Conservation (phyloP, 176 grass and related monocot species). For the Urochloa ruziziensis region DNA sequence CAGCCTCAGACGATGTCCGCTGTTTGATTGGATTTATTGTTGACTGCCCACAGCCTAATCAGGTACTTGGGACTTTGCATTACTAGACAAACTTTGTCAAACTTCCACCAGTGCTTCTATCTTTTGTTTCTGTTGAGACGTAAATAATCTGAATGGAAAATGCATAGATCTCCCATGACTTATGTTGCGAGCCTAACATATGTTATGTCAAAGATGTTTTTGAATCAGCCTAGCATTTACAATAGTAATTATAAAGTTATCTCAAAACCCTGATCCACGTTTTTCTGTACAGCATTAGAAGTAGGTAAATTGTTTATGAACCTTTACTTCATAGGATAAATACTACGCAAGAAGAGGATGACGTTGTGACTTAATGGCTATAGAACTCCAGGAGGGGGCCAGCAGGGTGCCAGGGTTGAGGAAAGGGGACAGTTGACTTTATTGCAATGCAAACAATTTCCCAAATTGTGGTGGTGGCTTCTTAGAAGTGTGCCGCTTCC, state of each 20-base stretch:
- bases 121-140: background rate
- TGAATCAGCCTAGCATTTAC: background rate
- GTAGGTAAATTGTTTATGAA: background rate
- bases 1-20: slow-evolving; percentile 67
- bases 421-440: background rate
- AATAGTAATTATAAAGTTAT: background rate
- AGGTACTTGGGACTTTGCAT: slow-evolving; percentile 53
- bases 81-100: slow-evolving; percentile 20
- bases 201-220: background rate
- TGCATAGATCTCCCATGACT: slow-evolving; percentile 3
- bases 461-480: background rate
- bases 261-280: background rate
- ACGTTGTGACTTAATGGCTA: background rate
- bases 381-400: background rate
- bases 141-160: background rate
- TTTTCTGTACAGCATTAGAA: background rate
- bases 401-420: background rate
- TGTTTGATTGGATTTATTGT: slow-evolving; percentile 94
- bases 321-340: background rate
- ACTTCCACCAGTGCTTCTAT: background rate
- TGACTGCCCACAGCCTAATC: slow-evolving; percentile 96
- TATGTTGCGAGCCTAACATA: background rate
- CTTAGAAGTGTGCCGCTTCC: background rate
- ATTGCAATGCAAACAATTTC: background rate
- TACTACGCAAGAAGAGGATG: background rate